A percentile compares a stretch with the other conserved stretches of the same genome.
phyloP scores from a whole-genome alignment of 192 early-diverging fungal species.

The Pilobolus umbonatus region DNA sequence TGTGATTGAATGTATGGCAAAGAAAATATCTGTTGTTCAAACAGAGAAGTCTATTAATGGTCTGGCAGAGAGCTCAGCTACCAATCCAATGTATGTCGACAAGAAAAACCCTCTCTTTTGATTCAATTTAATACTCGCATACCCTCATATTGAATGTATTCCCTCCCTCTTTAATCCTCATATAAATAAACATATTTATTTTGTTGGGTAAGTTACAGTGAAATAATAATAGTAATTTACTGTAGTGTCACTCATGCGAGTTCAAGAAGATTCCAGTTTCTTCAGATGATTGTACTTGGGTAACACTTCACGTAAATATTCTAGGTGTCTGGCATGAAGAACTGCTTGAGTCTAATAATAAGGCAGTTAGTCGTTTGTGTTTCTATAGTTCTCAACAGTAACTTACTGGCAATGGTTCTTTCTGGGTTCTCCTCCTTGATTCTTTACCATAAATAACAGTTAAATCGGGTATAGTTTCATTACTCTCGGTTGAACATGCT shows the following conservation, averaged over 20 bases:
- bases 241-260: no score
- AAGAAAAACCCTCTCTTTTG: no score
- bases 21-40: no score
- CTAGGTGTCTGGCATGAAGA: constrained; percentile 63
- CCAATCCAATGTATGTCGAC: no score
- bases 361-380: neutral
- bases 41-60: no score
- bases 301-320: constrained; percentile 61
- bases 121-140: no score
- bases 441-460: constrained; percentile 64
- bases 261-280: constrained; percentile 20
- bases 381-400: neutral
- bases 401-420: constrained; percentile 7
- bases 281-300: constrained; percentile 56
- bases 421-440: constrained; percentile 48
- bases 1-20: neutral
- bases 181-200: no score
- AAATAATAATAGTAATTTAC: no score
- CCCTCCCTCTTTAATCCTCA: no score
- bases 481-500: constrained; percentile 52
- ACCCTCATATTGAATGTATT: no score
- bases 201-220: no score
- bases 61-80: no score
- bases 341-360: constrained; percentile 40
- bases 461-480: constrained; percentile 55